Conservation (phyloP, 2,329 filamentous ascomycete species). For the Xylaria sp. region DNA sequence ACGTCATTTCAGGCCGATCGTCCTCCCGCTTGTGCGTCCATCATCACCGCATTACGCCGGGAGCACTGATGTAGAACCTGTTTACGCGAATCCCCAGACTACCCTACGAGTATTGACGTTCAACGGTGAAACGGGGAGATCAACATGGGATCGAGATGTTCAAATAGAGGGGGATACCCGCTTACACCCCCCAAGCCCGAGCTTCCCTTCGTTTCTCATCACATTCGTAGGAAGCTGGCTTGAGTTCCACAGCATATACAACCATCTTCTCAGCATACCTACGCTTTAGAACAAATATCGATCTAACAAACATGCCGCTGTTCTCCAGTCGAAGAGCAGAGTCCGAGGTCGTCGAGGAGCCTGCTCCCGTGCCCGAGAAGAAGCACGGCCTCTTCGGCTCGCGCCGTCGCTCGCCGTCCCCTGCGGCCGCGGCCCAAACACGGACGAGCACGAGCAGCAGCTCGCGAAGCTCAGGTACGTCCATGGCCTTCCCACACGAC, state of each 20-base stretch:
- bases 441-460: constrained; percentile 34
- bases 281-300: not conserved
- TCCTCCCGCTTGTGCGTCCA: constrained; percentile 21
- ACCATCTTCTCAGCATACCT: not conserved
- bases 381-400: constrained; percentile 48
- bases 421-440: constrained; percentile 24
- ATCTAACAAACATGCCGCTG: constrained; percentile 40
- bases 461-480: constrained; percentile 36
- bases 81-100: constrained; percentile 35
- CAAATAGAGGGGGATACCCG: constrained; percentile 30
- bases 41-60: not conserved
- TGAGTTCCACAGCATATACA: not conserved
- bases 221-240: not conserved
- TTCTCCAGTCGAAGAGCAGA: constrained; percentile 42
- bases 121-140: constrained; percentile 13
- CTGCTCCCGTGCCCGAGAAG: constrained; percentile 55
- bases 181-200: not conserved
- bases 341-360: constrained; percentile 46
- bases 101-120: constrained; percentile 17
- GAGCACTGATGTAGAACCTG: constrained; percentile 28
- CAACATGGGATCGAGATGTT: constrained; percentile 25
- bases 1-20: constrained; percentile 38
- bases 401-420: constrained; percentile 44
- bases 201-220: not conserved
- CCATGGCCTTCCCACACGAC: not conserved